Percentiles rank a stretch among this genome's conserved stretches.
phyloP scores from a whole-genome alignment of 306 rosid species.

The Quercus cerris region DNA sequence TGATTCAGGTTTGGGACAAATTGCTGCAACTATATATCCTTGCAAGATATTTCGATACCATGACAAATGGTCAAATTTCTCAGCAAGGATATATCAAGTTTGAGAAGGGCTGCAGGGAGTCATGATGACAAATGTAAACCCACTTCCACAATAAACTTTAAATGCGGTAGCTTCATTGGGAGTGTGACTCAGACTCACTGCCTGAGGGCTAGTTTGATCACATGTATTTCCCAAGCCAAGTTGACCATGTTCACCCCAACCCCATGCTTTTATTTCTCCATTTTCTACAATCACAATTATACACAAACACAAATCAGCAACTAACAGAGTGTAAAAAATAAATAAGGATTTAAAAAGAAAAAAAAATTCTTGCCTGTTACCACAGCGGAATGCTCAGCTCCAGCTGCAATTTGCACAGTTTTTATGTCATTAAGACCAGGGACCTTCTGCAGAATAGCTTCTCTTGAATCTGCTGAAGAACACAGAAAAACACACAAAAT shows the following conservation, averaged over 20 bases:
- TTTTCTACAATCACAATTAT: constrained; percentile 32
- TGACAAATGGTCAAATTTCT: no score
- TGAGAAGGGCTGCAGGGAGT: constrained; percentile 18
- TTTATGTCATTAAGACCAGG: constrained; percentile 45
- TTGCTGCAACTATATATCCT: not conserved
- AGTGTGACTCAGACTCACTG: constrained; percentile 33
- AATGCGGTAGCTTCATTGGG: constrained; percentile 22
- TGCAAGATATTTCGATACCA: not conserved
- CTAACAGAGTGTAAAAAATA: not conserved
- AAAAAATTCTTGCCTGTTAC: constrained; percentile 52
- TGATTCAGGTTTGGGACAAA: not conserved
- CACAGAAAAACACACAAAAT: constrained; percentile 10
- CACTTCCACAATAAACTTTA: constrained; percentile 80
- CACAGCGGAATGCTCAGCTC: constrained; percentile 79
- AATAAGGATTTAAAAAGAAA: not conserved
- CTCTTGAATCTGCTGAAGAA: constrained; percentile 29
- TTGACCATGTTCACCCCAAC: constrained; percentile 99
- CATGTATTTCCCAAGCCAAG: constrained; percentile 78
- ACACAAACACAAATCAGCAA: not conserved
- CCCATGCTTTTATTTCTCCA: constrained; percentile 77
- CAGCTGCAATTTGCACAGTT: constrained; percentile 60
- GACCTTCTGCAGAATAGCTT: constrained; percentile 41
- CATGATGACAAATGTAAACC: constrained; percentile 64
- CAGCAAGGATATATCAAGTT: not conserved
- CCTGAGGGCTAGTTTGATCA: constrained; percentile 55